phyloP scores from a whole-genome alignment of 2,329 filamentous ascomycete species.

The Chaetomiaceae sp. region DNA sequence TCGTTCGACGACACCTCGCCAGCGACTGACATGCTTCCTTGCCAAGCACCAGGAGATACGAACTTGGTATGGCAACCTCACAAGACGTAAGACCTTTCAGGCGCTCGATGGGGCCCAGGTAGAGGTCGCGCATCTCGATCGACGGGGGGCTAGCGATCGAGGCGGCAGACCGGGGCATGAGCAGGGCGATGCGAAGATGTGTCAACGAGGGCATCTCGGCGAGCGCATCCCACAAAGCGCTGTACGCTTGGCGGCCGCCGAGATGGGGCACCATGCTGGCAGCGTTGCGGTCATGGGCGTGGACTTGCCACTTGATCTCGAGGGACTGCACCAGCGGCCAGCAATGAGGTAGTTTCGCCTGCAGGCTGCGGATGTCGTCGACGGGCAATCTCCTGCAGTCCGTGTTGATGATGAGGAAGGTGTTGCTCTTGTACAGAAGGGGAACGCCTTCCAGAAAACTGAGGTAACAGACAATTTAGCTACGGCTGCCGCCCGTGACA shows the following conservation, averaged over 20 bases:
- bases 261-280: slow-evolving; percentile 13
- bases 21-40: background rate
- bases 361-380: slow-evolving; percentile 16
- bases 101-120: slow-evolving; percentile 13
- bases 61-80: slow-evolving; percentile 10
- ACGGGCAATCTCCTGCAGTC: slow-evolving; percentile 6
- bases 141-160: background rate
- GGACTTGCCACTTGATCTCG: slow-evolving; percentile 16
- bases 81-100: slow-evolving; percentile 10
- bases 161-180: slow-evolving; percentile 7
- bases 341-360: slow-evolving; percentile 15
- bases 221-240: slow-evolving; percentile 17
- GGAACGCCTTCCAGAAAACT: slow-evolving; percentile 13
- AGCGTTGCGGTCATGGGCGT: slow-evolving; percentile 10
- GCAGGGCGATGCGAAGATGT: slow-evolving; percentile 12
- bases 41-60: slow-evolving; percentile 2
- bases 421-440: slow-evolving; percentile 15
- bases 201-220: slow-evolving; percentile 14
- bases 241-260: slow-evolving; percentile 13
- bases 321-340: slow-evolving; percentile 14
- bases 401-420: slow-evolving; percentile 14
- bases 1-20: too few relatives aligned
- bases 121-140: slow-evolving; percentile 7
- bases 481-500: background rate
- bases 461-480: background rate